Conservation (phyloP, 176 grass and related monocot genomes). For the Oryza australiensis region DNA sequence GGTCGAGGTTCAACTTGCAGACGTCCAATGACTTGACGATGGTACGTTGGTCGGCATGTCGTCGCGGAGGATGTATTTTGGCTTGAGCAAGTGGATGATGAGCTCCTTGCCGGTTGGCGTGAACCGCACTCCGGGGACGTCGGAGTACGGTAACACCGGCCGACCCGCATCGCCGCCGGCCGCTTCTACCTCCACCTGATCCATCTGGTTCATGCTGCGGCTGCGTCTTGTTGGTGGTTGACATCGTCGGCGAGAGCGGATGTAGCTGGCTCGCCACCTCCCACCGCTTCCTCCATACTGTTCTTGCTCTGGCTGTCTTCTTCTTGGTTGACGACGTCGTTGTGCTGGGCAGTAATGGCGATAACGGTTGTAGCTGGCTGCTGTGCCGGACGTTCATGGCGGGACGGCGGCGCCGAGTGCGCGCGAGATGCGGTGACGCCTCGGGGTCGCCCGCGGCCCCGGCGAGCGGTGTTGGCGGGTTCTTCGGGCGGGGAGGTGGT, state of each 20-base stretch:
- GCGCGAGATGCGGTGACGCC: neutral
- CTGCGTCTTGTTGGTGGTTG: no score
- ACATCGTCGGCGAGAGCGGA: neutral
- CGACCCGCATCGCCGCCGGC: neutral
- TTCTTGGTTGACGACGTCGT: neutral
- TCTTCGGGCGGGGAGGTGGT: no score
- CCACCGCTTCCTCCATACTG: neutral
- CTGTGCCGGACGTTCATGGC: neutral
- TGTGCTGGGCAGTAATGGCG: neutral
- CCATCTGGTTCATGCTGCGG: no score
- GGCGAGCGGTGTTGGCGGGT: neutral
- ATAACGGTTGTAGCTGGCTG: no score
- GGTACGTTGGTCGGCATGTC: slow-evolving; percentile 11
- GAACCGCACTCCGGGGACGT: slow-evolving; percentile 20
- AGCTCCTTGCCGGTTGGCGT: neutral
- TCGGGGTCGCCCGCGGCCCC: neutral
- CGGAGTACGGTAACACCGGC: neutral
- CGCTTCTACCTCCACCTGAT: no score
- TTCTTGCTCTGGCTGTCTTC: neutral
- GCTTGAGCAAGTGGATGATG: slow-evolving; percentile 10
- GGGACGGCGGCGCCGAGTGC: neutral
- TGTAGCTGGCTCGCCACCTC: neutral
- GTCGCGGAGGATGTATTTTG: slow-evolving; percentile 4
- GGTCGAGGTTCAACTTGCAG: slow-evolving; percentile 1
- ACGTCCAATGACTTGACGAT: slow-evolving; percentile 28